Percentiles rank a stretch among this genome's conserved stretches.
These are phyloP conservation scores for Brasenia schreberi DNA, from an alignment of 164 flowering plant species.

Conservation along the genomic window DNA sequence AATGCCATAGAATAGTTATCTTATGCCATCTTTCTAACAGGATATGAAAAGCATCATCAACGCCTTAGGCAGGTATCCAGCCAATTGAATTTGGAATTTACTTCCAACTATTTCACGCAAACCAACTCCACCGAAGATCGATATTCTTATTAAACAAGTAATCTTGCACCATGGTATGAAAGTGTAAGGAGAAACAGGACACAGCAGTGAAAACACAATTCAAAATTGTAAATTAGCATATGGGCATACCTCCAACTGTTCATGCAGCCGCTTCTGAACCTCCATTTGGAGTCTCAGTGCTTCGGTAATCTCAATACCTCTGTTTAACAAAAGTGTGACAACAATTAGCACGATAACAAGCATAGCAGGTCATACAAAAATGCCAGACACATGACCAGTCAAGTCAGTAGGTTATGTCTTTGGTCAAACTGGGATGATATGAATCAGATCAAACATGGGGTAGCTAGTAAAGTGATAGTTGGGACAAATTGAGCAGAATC, in stretches of 20 bases:
- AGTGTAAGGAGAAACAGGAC: background rate
- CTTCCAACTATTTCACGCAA: background rate
- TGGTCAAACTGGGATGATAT: too few species aligned
- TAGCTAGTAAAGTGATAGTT: too few species aligned
- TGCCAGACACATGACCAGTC: too few species aligned
- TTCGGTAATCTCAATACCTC: constrained; percentile 52
- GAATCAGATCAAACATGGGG: too few species aligned
- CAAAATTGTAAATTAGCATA: background rate
- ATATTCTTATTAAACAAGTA: background rate
- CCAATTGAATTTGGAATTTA: background rate
- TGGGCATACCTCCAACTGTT: constrained; percentile 61
- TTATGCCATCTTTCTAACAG: too few species aligned
- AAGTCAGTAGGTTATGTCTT: too few species aligned
- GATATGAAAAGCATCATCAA: too few species aligned
- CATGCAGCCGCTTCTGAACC: constrained; percentile 66
- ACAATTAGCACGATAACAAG: background rate
- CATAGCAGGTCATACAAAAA: background rate
- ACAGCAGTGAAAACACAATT: background rate
- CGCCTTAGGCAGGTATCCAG: background rate
- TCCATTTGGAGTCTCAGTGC: constrained; percentile 77
- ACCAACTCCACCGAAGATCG: background rate
- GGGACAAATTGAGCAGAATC: too few species aligned
- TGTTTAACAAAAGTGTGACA: background rate
- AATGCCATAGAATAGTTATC: too few species aligned
- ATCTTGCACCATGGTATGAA: background rate